A percentile compares a stretch with the other conserved stretches of the same genome.
Evolutionary conservation across 1,284 basidiomycete species (phyloP).

Genomic region (Pseudozyma pruni): DNA sequence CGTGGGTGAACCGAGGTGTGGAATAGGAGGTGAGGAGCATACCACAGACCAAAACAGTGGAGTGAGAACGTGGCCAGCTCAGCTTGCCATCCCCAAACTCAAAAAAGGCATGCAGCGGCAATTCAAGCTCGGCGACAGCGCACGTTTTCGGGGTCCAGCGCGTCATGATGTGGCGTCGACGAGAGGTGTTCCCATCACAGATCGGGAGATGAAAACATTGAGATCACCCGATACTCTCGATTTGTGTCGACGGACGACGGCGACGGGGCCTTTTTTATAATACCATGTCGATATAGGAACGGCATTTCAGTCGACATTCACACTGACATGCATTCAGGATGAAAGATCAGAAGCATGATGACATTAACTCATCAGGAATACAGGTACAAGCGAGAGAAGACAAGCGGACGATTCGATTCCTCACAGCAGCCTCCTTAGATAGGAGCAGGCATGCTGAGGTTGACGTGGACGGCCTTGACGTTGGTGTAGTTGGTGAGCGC

Average conservation of each 20-base stretch:
- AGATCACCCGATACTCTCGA: neutral
- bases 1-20: too few relatives aligned
- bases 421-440: constrained; percentile 20
- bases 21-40: too few relatives aligned
- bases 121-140: too few relatives aligned
- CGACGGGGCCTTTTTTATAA: too few relatives aligned
- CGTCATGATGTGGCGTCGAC: constrained; percentile 8
- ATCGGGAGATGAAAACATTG: neutral
- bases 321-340: neutral
- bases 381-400: constrained; percentile 1
- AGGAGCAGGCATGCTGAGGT: constrained; percentile 70
- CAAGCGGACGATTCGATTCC: neutral
- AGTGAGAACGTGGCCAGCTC: too few relatives aligned
- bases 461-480: constrained; percentile 84
- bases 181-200: neutral
- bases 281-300: too few relatives aligned
- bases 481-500: constrained; percentile 77
- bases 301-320: too few relatives aligned
- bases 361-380: constrained; percentile 31
- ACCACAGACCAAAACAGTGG: too few relatives aligned
- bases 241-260: too few relatives aligned
- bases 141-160: constrained; percentile 44
- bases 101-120: too few relatives aligned
- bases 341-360: constrained; percentile 4
- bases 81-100: too few relatives aligned